Evolutionary conservation across 2,329 filamentous ascomycete species (phyloP).

Genomic region (Arthrobotrys musiformis): DNA sequence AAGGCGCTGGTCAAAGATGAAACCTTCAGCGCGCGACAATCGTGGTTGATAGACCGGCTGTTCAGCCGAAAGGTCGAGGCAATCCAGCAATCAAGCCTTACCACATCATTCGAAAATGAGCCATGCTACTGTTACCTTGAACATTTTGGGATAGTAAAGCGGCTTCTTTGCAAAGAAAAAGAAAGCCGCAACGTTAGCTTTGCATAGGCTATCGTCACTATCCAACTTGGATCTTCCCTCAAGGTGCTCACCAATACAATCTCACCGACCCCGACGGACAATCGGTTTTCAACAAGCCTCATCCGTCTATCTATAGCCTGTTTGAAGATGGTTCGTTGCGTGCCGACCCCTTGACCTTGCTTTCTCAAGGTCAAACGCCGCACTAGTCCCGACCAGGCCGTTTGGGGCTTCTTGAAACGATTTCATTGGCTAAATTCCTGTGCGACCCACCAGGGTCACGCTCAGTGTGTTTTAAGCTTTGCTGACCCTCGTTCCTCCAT

Average conservation of each 20-base stretch:
- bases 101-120: background rate
- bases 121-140: slow-evolving; percentile 1
- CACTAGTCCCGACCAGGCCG: slow-evolving; percentile 20
- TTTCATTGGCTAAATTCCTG: slow-evolving; percentile 38
- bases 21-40: slow-evolving; percentile 56
- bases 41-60: slow-evolving; percentile 16
- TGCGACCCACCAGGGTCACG: slow-evolving; percentile 39
- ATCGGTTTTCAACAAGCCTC: slow-evolving; percentile 20
- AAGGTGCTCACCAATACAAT: slow-evolving; percentile 23
- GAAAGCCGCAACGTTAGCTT: background rate
- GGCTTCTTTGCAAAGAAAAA: slow-evolving; percentile 16
- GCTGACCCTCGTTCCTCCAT: slow-evolving; percentile 3
- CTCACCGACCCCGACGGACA: background rate
- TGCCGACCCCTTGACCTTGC: slow-evolving; percentile 17
- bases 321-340: slow-evolving; percentile 30
- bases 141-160: background rate
- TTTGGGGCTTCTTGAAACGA: slow-evolving; percentile 17
- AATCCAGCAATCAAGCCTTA: slow-evolving; percentile 4
- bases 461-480: slow-evolving; percentile 32
- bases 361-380: slow-evolving; percentile 16
- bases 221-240: background rate
- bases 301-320: slow-evolving; percentile 41
- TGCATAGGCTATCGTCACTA: background rate
- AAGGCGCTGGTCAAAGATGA: slow-evolving; percentile 46
- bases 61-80: slow-evolving; percentile 13